Base-by-base conservation (phyloP, 169 alveolate species). In the Cryptosporidium ubiquitum region DNA sequence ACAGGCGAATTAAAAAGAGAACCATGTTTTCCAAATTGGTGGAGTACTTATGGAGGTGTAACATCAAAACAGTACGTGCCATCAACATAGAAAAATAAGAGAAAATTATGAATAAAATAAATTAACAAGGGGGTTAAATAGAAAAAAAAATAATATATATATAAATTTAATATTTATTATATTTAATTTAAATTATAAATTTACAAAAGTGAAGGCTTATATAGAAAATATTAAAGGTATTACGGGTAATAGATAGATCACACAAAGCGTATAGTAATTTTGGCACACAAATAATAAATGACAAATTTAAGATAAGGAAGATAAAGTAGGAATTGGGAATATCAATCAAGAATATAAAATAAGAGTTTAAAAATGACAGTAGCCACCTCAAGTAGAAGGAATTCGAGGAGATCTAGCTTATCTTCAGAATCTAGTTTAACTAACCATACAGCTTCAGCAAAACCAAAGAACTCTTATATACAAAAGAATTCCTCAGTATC, bases 1-100 rank as follows among this genome's bases (percentile, higher is more conserved):
- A 55, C 66, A 55, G 85, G 85, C 4, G 5, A 29, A 73, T 20
- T 73, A 16, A 33, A 73, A 37, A 73, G n/a, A 26, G 57, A 51
- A 52, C 44, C 70, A 33, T 73, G 85, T 14, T 73, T 52, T 73
- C 23, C 42, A 49, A 55, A 29, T 52, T 73, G 85, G 85, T 73
- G 85, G 85, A 73, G 57, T 39, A 55, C 60, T 20, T 73, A 73
- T 73, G 85, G 85, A 31, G 85, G 85, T 29, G 70, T 58, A n/a
- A 29, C n/a, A 31, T 73, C 69, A n/a, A 73, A 31, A 9, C 85
- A 73, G 14, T 73, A 23, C 55, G 85, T 73, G 1, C 85, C 85
- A 52, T 35, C 47, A 10, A 35, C 37, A 47, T 47, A 47, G 23
- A 47, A 47, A 20, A 47, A 47, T 47, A 47, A 47, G 1, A 47